Base-by-base conservation (phyloP, 2,329 filamentous ascomycete species). In the Colletotrichum tabaci region DNA sequence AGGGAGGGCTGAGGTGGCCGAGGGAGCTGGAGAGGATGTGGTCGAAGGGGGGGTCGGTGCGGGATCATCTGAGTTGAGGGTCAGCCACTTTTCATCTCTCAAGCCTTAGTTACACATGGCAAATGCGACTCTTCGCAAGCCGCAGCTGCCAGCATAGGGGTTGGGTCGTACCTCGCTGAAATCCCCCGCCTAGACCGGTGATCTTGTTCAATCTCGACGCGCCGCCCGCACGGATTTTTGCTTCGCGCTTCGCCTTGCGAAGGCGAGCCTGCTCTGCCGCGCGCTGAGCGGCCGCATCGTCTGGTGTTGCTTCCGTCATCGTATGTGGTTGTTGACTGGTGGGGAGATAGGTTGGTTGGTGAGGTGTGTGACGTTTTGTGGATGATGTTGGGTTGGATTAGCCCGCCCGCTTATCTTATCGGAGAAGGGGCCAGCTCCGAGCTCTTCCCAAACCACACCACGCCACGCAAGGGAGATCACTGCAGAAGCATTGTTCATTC, bases 181-280 rank as follows among this genome's bases (percentile, higher is more conserved):
- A 62, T 73, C 87, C 86, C 38, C 90, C 91, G 67, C 91, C 91
- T 35, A 94, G 82, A 1, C 91, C 91, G 15, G 92, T 94, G 80
- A 96, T 96, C 80, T 89, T 92, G 77, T 93, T 91, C 73, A 96
- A 83, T 72, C 94, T 85, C 49, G 90, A 88, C 21, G 90, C 89
- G 68, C 92, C 93, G 71, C 92, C 91, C 61, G 91, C 90, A 77
- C 88, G 89, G 82, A 95, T 91, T 85, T 95, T 96, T 69, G 93
- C 93, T 80, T 94, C 92, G 60, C 93, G 89, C 49, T 93, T 90
- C 80, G 95, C 93, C 81, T 94, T 94, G 76, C 94, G 92, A 69
- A 94, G 86, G 57, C 93, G 90, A 47, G 92, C 91, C 81, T 94
- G 91, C 74, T 92, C 89, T 35, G 87, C 83, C 3, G 89, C 88